Conservation (phyloP, 352 stramenopile species). For the Blastocystis sp. region DNA sequence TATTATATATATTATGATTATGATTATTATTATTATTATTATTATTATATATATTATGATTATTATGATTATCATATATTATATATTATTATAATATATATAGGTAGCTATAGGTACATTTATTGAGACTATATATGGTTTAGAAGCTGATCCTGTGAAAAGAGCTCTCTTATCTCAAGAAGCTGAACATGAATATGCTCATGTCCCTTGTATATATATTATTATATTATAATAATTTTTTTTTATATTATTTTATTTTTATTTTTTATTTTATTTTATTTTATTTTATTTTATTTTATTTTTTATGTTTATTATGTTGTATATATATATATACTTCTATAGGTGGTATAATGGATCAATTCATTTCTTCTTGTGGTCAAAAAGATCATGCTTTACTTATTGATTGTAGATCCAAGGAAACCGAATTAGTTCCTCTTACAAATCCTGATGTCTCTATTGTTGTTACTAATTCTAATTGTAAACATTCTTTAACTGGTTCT, state of each 20-base stretch:
- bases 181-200: slow-evolving; percentile 73
- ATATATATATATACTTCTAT: no score
- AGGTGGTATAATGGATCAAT: slow-evolving; percentile 77
- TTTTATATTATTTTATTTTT: no score
- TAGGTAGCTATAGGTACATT: no score
- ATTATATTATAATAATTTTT: no score
- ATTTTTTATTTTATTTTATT: no score
- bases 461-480: slow-evolving; percentile 42
- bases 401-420: slow-evolving; percentile 66
- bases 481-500: neutral
- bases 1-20: no score
- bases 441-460: slow-evolving; percentile 58
- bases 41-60: no score
- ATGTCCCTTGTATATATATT: slow-evolving; percentile 62
- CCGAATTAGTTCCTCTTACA: slow-evolving; percentile 56
- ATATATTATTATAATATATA: no score
- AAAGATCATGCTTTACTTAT: slow-evolving; percentile 63
- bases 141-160: slow-evolving; percentile 45
- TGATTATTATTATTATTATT: no score
- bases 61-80: no score
- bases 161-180: slow-evolving; percentile 70
- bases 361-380: slow-evolving; percentile 67
- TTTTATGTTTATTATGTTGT: slow-evolving; percentile 1
- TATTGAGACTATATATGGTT: no score
- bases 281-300: no score